Conservation (phyloP, 2,329 filamentous ascomycete genomes). For the Aureobasidium lini region DNA sequence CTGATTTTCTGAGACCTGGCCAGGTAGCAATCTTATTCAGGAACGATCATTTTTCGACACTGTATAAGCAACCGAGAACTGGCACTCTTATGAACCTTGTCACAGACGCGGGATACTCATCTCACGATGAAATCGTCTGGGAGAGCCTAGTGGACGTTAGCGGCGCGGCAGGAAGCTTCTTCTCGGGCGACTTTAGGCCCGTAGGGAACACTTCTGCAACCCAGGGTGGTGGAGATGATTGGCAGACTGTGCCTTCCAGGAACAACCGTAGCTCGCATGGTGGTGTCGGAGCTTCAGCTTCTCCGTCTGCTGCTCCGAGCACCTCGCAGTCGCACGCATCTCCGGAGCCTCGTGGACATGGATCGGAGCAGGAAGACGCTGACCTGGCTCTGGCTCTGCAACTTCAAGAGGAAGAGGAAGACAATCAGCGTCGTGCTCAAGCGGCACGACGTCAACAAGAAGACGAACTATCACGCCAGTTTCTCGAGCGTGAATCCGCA, state of each 20-base stretch:
- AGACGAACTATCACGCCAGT: slow-evolving; percentile 60
- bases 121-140: slow-evolving; percentile 90
- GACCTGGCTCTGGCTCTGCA: slow-evolving; percentile 84
- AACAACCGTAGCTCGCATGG: slow-evolving; percentile 19
- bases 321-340: not conserved
- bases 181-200: slow-evolving; percentile 80
- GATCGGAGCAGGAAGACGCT: slow-evolving; percentile 71
- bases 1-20: slow-evolving; percentile 62
- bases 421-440: slow-evolving; percentile 57
- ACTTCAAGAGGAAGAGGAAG: slow-evolving; percentile 89
- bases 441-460: slow-evolving; percentile 35
- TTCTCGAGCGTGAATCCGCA: slow-evolving; percentile 47
- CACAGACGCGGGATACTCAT: slow-evolving; percentile 84
- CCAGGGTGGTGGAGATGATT: slow-evolving; percentile 31
- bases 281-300: not conserved
- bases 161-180: slow-evolving; percentile 73
- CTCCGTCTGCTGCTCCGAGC: not conserved
- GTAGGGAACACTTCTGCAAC: slow-evolving; percentile 54
- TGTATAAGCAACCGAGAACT: slow-evolving; percentile 80
- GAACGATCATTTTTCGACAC: slow-evolving; percentile 92
- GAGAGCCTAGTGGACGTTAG: slow-evolving; percentile 86
- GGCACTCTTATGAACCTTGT: slow-evolving; percentile 73
- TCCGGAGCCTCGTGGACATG: slow-evolving; percentile 18
- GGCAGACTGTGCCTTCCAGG: slow-evolving; percentile 48
- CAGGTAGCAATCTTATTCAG: slow-evolving; percentile 86